Percentiles rank a stretch among this genome's conserved stretches.
Conservation (phyloP, 2,329 filamentous ascomycete genomes). For the Epichloe coenophiala region DNA sequence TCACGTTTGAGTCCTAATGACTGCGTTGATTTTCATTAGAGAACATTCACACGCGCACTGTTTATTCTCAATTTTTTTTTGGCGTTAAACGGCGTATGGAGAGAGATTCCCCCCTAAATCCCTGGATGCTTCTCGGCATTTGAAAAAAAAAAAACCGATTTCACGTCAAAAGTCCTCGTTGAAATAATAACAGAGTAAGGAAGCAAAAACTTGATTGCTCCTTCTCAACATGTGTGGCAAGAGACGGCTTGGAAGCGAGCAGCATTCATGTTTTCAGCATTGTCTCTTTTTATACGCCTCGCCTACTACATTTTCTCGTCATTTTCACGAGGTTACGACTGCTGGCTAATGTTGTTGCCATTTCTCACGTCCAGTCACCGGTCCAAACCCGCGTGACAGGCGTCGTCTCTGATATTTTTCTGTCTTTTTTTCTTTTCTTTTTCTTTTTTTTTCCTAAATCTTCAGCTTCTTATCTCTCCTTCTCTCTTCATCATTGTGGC, state of each 20-base stretch:
- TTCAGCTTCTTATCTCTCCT: neutral
- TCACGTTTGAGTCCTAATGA: slow-evolving; percentile 28
- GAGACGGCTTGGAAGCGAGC: neutral
- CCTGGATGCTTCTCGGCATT: too few relatives aligned
- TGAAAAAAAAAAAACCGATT: too few relatives aligned
- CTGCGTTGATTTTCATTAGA: slow-evolving; percentile 14
- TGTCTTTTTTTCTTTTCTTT: neutral
- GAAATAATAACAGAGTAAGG: too few relatives aligned
- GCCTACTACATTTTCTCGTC: slow-evolving; percentile 9
- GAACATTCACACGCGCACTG: slow-evolving; percentile 10
- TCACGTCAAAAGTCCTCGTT: too few relatives aligned
- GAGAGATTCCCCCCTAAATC: neutral
- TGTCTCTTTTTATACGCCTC: slow-evolving; percentile 7
- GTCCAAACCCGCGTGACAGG: neutral
- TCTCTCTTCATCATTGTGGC: neutral
- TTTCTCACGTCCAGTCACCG: neutral
- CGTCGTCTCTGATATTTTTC: slow-evolving; percentile 4
- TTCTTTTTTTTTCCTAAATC: slow-evolving; percentile 1
- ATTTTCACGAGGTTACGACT: slow-evolving; percentile 21
- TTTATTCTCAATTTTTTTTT: slow-evolving; percentile 9
- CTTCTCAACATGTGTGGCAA: neutral
- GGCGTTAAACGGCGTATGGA: neutral
- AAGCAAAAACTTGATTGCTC: neutral
- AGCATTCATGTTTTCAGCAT: neutral
- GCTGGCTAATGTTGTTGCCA: slow-evolving; percentile 21